Conservation (phyloP, 345 rosid genomes). For the Salix suchowensis region DNA sequence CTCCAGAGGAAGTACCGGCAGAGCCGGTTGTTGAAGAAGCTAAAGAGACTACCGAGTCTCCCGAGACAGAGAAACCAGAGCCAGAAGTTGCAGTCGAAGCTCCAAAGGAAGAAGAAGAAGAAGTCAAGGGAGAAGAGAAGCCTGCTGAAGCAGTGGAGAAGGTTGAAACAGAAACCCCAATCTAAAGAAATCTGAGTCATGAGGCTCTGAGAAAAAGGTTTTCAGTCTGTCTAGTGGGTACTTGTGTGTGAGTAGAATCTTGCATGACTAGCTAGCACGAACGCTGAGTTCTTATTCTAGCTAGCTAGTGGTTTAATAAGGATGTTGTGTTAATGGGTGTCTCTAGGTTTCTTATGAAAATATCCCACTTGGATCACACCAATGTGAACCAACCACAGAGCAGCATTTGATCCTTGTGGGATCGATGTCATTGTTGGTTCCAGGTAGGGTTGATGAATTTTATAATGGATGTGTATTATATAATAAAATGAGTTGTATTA, state of each 20-base stretch:
- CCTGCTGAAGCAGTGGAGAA: conserved; percentile 10
- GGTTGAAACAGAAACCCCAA: conserved; percentile 22
- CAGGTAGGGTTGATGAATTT: background rate
- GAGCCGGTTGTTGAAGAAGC: conserved; percentile 14
- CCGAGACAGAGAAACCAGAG: background rate
- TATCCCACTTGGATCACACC: background rate
- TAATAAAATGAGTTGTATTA: background rate
- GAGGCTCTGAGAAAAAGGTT: background rate
- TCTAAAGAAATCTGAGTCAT: conserved; percentile 26
- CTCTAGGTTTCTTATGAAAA: background rate
- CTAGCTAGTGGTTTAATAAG: background rate
- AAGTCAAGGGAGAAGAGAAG: conserved; percentile 21
- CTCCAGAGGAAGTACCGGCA: background rate
- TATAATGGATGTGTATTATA: background rate
- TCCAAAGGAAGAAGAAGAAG: conserved; percentile 25
- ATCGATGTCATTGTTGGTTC: background rate
- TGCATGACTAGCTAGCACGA: background rate
- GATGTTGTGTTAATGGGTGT: background rate
- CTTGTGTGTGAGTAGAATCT: conserved; percentile 14
- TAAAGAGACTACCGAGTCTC: conserved; percentile 14
- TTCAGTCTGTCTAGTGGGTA: background rate
- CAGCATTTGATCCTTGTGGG: background rate
- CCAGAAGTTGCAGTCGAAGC: conserved; percentile 22
- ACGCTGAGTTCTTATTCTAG: background rate
- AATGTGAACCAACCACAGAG: background rate